Base-by-base conservation (phyloP, 148 eudicot species). In the Chenopodium album region DNA sequence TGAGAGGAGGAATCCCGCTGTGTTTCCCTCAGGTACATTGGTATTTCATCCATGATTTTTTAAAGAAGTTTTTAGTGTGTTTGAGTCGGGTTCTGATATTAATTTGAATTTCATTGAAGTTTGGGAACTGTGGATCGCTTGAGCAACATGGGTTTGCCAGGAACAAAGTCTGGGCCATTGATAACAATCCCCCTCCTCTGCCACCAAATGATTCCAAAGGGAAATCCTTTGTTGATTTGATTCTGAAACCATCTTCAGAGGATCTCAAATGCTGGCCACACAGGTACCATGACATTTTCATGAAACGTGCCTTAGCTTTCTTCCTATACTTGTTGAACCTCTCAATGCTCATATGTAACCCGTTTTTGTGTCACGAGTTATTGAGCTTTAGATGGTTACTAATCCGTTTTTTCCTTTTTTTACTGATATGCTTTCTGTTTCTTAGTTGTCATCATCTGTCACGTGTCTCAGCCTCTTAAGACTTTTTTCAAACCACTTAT, bases 11-110 rank as follows among this genome's bases (percentile, higher is more conserved):
- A 72, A 92, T 92, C 28, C 90, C 97, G 74, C 87, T 92, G 77
- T 96, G 98, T 85, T 96, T 96, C 76, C 99, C 99, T 32, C 94
- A 96, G 99, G 99, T 96, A 88, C 44, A n/a, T 77, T 31, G n/a
- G 44, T 75, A 65, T 44, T 76, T 63, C 47, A 48, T 71, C 26
- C 64, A 19, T 11, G 9, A 66, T 75, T 68, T 4, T 41, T 56
- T 79, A n/a, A 75, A 29, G 32, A 75, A 29, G 32, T 19, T 69
- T 63, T 9, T 5, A 66, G 50, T 41, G 46, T 70, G 70, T 26
- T 13, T 37, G 46, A 52, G 1, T 31, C 29, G 23, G 66, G 44
- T 77, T 80, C 41, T 66, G 69, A 76, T 4, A 76, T 71, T 22
- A 22, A 16, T 66, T 76, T 80, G 48, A 29, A 52, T 75, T 34